Evolutionary conservation across 106 monocot genomes (phyloP).

Genomic region (Dioscorea alata): DNA sequence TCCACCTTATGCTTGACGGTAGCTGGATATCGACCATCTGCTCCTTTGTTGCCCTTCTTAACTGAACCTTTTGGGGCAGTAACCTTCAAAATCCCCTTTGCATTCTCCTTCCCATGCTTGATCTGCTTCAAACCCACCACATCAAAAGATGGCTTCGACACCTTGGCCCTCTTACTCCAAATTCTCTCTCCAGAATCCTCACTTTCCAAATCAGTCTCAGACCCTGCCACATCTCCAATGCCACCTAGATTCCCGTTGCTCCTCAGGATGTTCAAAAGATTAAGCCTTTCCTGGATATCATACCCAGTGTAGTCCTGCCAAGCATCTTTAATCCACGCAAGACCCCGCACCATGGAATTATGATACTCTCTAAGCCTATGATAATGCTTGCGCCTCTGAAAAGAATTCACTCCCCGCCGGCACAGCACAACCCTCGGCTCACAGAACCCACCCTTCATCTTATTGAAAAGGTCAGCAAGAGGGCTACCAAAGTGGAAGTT

Average conservation of each 20-base stretch:
- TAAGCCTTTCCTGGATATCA: constrained; percentile 56
- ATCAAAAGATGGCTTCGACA: constrained; percentile 14
- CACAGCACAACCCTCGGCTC: constrained; percentile 66
- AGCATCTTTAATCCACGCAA: constrained; percentile 33
- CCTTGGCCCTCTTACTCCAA: constrained; percentile 22
- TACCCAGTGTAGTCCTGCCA: constrained; percentile 52
- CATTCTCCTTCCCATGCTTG: constrained; percentile 34
- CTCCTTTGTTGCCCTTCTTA: constrained; percentile 18
- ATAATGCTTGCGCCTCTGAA: constrained; percentile 55
- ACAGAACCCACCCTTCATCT: constrained; percentile 60
- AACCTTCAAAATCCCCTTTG: constrained; percentile 45
- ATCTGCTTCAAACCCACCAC: background rate
- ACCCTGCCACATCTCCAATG: constrained; percentile 8
- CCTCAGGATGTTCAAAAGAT: constrained; percentile 31
- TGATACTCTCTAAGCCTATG: constrained; percentile 62
- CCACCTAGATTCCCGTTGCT: constrained; percentile 22
- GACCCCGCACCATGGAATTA: constrained; percentile 57
- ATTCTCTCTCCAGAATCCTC: constrained; percentile 16
- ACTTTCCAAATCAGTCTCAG: constrained; percentile 41
- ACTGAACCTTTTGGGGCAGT: constrained; percentile 20
- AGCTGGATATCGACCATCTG: background rate
- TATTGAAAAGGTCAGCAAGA: constrained; percentile 23
- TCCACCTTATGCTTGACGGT: constrained; percentile 2
- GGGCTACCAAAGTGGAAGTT: constrained; percentile 88
- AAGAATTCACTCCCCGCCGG: constrained; percentile 38